Percentiles rank a stretch among this genome's conserved stretches.
Conservation (phyloP, 768 basidiomycete genomes). For the Serpula lacrymans region DNA sequence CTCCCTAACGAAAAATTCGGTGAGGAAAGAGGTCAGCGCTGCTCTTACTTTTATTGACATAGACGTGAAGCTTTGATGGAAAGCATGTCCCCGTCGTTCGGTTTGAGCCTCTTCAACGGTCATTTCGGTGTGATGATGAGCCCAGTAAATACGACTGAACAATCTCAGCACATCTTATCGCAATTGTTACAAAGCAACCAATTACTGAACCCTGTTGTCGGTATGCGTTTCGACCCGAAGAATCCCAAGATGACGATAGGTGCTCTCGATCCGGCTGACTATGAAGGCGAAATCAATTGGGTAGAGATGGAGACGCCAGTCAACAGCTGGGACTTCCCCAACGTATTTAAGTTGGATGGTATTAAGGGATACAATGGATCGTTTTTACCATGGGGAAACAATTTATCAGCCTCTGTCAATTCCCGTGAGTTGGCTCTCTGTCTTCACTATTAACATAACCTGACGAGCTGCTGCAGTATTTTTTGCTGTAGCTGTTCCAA, state of each 20-base stretch:
- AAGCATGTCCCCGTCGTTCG: too few species aligned
- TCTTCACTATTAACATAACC: not conserved
- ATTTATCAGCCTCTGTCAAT: slow-evolving; percentile 19
- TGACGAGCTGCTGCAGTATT: too few species aligned
- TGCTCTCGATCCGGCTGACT: slow-evolving; percentile 27
- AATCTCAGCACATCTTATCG: slow-evolving; percentile 13
- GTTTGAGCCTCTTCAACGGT: too few species aligned
- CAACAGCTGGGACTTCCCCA: slow-evolving; percentile 11
- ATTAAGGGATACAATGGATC: slow-evolving; percentile 27
- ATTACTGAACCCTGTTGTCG: slow-evolving; percentile 27
- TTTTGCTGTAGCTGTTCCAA: slow-evolving; percentile 15
- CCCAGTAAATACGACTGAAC: slow-evolving; percentile 14
- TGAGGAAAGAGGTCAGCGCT: too few species aligned
- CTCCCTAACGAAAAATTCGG: slow-evolving; percentile 13
- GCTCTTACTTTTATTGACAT: too few species aligned
- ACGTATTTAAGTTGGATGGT: slow-evolving; percentile 22
- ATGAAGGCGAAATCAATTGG: slow-evolving; percentile 30
- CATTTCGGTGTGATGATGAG: slow-evolving; percentile 22
- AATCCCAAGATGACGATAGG: slow-evolving; percentile 30
- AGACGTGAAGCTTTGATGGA: too few species aligned
- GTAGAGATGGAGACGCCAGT: slow-evolving; percentile 20
- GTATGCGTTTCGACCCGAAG: slow-evolving; percentile 24
- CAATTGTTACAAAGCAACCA: slow-evolving; percentile 16
- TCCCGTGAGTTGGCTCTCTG: slow-evolving; percentile 15
- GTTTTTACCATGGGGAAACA: slow-evolving; percentile 16